Percentiles rank a stretch among this genome's conserved stretches.
Evolutionary conservation across 2,329 filamentous ascomycete genomes (phyloP).

Genomic region (Emergomyces orientalis): DNA sequence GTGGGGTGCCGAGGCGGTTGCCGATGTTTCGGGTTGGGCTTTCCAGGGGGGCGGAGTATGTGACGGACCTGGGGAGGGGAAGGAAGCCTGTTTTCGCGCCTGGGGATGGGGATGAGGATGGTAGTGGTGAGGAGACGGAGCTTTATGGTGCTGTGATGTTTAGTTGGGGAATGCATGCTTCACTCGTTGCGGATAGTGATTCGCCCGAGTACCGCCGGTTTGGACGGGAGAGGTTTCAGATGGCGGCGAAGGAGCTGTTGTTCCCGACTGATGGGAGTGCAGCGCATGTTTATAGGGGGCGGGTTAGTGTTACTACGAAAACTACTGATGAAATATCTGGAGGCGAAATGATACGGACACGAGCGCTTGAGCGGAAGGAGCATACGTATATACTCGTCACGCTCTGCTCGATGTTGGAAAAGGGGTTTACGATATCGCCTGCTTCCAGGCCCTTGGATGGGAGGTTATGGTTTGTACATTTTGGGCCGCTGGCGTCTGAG

Average conservation of each 20-base stretch:
- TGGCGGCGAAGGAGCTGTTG: conserved; percentile 73
- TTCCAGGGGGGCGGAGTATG: conserved; percentile 45
- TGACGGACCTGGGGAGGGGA: conserved; percentile 41
- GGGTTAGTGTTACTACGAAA: conserved; percentile 37
- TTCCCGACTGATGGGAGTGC: conserved; percentile 44
- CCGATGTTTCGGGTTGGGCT: conserved; percentile 57
- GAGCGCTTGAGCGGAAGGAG: conserved; percentile 32
- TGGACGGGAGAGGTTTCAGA: conserved; percentile 68
- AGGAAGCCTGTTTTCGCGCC: conserved; percentile 19
- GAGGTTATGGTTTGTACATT: conserved; percentile 61
- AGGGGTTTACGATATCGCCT: conserved; percentile 73
- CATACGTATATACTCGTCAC: conserved; percentile 72
- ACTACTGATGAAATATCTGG: conserved; percentile 8
- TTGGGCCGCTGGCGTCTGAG: conserved; percentile 56
- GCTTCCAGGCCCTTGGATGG: conserved; percentile 60
- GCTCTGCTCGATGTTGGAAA: conserved; percentile 71
- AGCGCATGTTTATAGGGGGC: conserved; percentile 50
- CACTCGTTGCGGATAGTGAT: conserved; percentile 83
- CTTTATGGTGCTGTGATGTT: conserved; percentile 71
- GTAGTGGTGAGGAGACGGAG: conserved; percentile 22
- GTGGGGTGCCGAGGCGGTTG: conserved; percentile 46
- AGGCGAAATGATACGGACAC: conserved; percentile 19
- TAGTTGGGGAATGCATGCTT: conserved; percentile 83
- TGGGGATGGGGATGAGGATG: conserved; percentile 14
- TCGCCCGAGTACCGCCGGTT: conserved; percentile 69